Percentiles rank a stretch among this genome's conserved stretches.
These are phyloP conservation scores for Balamuthia mandrillaris DNA, from an alignment of 208 protist species.

Conservation along the genomic window DNA sequence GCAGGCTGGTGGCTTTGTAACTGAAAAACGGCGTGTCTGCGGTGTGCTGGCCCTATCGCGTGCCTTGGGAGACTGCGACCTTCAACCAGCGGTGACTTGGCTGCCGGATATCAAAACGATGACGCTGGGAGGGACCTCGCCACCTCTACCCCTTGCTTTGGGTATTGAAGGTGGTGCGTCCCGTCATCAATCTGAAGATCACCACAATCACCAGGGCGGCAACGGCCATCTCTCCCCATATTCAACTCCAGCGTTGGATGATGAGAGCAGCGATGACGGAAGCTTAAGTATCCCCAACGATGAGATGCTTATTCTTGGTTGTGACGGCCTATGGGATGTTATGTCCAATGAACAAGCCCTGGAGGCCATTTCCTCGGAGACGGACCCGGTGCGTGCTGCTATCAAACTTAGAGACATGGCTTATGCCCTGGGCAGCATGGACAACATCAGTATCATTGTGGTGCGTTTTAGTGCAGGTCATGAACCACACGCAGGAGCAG, in stretches of 20 bases:
- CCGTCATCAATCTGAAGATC: too few species aligned
- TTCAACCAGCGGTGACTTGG: constrained; percentile 1
- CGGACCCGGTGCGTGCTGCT: background rate
- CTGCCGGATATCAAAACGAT: constrained; percentile 8
- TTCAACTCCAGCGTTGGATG: background rate
- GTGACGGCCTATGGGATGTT: constrained; percentile 36
- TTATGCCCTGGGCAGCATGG: constrained; percentile 3
- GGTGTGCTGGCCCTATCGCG: constrained; percentile 2
- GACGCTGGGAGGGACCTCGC: too few species aligned
- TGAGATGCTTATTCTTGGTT: constrained; percentile 9
- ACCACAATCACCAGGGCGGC: background rate
- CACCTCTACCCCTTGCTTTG: too few species aligned
- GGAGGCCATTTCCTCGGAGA: background rate
- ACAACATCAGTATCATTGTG: constrained; percentile 25
- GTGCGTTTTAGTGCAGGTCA: constrained; percentile 25
- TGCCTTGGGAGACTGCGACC: constrained; percentile 18
- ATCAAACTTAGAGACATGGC: background rate
- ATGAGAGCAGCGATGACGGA: constrained; percentile 12
- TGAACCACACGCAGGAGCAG: too few species aligned
- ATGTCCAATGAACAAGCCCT: constrained; percentile 14
- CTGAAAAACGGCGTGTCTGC: background rate
- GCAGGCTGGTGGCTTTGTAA: background rate
- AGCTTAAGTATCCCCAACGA: too few species aligned
- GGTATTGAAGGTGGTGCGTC: too few species aligned
- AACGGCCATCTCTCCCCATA: background rate